These are phyloP conservation scores for Neohortaea acidophila DNA, from an alignment of 495 filamentous ascomycete genomes.

Conservation along the genomic window DNA sequence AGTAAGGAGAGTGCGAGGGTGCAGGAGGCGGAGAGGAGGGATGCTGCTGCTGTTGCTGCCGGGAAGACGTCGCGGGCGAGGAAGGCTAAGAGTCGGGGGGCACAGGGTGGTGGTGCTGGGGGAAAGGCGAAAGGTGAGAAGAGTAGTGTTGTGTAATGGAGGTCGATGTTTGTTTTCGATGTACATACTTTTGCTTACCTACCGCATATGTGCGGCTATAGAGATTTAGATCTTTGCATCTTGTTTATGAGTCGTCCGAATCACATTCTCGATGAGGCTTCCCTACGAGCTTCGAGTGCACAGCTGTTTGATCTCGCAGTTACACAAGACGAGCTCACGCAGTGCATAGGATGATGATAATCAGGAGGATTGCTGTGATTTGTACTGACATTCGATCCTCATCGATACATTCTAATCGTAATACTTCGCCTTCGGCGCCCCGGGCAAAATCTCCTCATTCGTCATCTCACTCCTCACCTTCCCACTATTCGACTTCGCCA, in stretches of 20 bases:
- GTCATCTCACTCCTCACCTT: not conserved
- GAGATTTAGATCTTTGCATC: too few species aligned
- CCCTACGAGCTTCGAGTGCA: too few species aligned
- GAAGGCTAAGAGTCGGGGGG: not conserved
- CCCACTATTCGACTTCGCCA: not conserved
- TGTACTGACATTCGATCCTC: too few species aligned
- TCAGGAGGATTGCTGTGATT: too few species aligned
- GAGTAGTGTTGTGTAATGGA: not conserved
- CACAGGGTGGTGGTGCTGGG: conserved; percentile 3
- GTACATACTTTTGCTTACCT: too few species aligned
- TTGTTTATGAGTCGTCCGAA: too few species aligned
- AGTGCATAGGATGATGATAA: too few species aligned
- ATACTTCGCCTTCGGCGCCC: conserved; percentile 13
- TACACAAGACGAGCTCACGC: too few species aligned
- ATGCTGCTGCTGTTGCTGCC: not conserved
- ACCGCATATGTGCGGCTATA: too few species aligned
- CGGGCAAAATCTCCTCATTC: not conserved
- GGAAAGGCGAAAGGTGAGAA: not conserved
- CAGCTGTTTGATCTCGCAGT: too few species aligned
- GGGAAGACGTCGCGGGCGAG: not conserved
- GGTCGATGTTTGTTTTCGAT: too few species aligned
- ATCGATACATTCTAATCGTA: conserved; percentile 9
- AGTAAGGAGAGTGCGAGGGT: conserved; percentile 70
- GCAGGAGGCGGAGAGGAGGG: conserved; percentile 20
- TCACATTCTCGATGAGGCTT: too few species aligned